These are phyloP conservation scores for Suillus subalutaceus DNA, from an alignment of 768 basidiomycete species.

Conservation along the genomic window DNA sequence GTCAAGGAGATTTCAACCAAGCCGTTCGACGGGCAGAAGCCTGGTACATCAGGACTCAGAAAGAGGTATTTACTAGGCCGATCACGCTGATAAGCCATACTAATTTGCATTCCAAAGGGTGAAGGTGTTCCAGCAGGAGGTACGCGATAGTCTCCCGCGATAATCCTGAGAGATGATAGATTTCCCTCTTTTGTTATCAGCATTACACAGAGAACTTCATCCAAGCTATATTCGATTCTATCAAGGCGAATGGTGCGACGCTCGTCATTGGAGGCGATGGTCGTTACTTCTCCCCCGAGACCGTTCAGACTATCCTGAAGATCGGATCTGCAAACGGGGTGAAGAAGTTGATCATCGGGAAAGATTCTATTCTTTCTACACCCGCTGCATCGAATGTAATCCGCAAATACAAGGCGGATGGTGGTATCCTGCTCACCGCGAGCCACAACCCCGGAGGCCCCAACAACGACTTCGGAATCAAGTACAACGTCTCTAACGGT, in stretches of 20 bases:
- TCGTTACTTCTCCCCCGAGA: slow-evolving; percentile 85
- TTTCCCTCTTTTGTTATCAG: slow-evolving; percentile 40
- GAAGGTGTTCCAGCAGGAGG: slow-evolving; percentile 98
- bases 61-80: slow-evolving; percentile 64
- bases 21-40: slow-evolving; percentile 93
- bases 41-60: slow-evolving; percentile 95
- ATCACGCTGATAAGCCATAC: slow-evolving; percentile 21
- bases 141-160: slow-evolving; percentile 34
- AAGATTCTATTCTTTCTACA: slow-evolving; percentile 91
- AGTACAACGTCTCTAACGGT: slow-evolving; percentile 97
- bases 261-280: slow-evolving; percentile 98
- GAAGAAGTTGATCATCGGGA: slow-evolving; percentile 87
- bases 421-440: slow-evolving; percentile 96
- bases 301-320: slow-evolving; percentile 89
- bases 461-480: slow-evolving; percentile 98
- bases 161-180: slow-evolving; percentile 19
- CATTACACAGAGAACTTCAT: slow-evolving; percentile 99
- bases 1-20: slow-evolving; percentile 78
- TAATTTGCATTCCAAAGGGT: slow-evolving; percentile 57
- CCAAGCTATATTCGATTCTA: slow-evolving; percentile 91
- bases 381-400: slow-evolving; percentile 97
- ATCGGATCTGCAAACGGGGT: slow-evolving; percentile 96
- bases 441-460: slow-evolving; percentile 99
- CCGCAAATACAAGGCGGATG: slow-evolving; percentile 93
- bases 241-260: slow-evolving; percentile 77